Percentiles rank a stretch among this genome's conserved stretches.
phyloP scores from a whole-genome alignment of 495 filamentous ascomycete genomes.

The Cudoniella acicularis region DNA sequence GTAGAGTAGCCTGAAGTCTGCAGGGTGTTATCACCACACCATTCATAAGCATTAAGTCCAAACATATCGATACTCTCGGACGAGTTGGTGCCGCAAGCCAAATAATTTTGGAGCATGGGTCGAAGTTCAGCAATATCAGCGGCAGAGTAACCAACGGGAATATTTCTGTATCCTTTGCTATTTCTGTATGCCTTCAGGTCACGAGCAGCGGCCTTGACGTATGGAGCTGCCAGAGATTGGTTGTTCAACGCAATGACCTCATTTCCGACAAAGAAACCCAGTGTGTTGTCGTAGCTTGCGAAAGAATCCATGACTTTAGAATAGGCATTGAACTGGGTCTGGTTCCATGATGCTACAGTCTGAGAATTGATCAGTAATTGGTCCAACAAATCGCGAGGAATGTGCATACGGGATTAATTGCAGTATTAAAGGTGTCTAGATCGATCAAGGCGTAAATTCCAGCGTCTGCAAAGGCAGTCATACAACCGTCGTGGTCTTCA shows the following conservation, averaged over 20 bases:
- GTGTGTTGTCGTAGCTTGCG: slow-evolving; percentile 70
- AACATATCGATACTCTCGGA: slow-evolving; percentile 80
- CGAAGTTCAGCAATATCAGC: slow-evolving; percentile 78
- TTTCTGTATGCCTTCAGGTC: slow-evolving; percentile 82
- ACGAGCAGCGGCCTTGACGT: slow-evolving; percentile 73
- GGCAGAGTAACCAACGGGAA: slow-evolving; percentile 87
- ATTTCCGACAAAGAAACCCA: slow-evolving; percentile 84
- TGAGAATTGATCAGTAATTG: slow-evolving; percentile 23
- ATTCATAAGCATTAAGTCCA: slow-evolving; percentile 82
- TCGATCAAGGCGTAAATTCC: slow-evolving; percentile 83
- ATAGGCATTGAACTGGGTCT: slow-evolving; percentile 63
- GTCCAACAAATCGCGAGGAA: neutral
- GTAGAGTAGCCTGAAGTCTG: slow-evolving; percentile 63
- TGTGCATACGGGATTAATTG: slow-evolving; percentile 65
- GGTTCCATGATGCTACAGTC: slow-evolving; percentile 62
- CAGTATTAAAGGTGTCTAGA: slow-evolving; percentile 77
- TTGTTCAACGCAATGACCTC: slow-evolving; percentile 66
- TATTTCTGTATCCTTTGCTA: slow-evolving; percentile 71
- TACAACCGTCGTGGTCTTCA: slow-evolving; percentile 67
- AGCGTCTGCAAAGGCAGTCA: slow-evolving; percentile 61
- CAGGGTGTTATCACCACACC: slow-evolving; percentile 70
- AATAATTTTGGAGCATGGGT: slow-evolving; percentile 84
- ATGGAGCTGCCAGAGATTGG: slow-evolving; percentile 69
- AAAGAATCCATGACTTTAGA: slow-evolving; percentile 74
- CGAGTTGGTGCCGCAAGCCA: slow-evolving; percentile 67